Base-by-base conservation (phyloP, 768 basidiomycete species). In the Leccinum arenicola region DNA sequence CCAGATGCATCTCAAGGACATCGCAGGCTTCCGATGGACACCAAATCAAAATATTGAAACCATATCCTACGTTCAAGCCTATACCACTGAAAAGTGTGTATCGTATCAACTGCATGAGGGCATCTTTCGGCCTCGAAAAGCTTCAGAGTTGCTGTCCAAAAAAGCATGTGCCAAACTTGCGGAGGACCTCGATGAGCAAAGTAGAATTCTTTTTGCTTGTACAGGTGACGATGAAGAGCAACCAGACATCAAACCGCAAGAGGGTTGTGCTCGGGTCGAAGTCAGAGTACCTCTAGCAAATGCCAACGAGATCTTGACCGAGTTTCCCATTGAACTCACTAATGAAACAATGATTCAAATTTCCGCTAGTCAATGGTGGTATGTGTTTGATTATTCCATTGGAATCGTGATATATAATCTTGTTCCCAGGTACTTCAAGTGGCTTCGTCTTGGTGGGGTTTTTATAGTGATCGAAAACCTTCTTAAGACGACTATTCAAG, bases 391-490 rank as follows among this genome's bases (percentile, higher is more conserved):
- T 38, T 38, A 7, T 36, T 23, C 5, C 1, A 8, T 38, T 14
- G 9, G 8, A 11, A 31, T n/a, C 31, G 17, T 14, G 14, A 51
- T 31, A 33, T 31, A 17, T 51, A 31, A 14, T 51, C 12, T 33
- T 3, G 3, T 19, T 21, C 6, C 14, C 31, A 62, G 60, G 56
- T 55, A 62, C 6, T 63, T 62, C 50, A 63, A 63, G 15, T 62
- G 23, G 21, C 27, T 58, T 6, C 31, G 19, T 0, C 61, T 62
- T 2, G 38, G 36, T 15, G 43, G 19, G 0, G 8, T 47, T 0
- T 21, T 35, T 17, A 3, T 12, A 0, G 6, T 61, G 0, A 21
- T 60, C 0, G 4, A 14, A 0, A 62, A 61, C 10, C 3, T 62
- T 15, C n/a, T 17, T 0, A 2, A 4, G 0, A 15, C n/a, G 3